phyloP scores from a whole-genome alignment of 495 filamentous ascomycete species.

The Letharia columbiana region DNA sequence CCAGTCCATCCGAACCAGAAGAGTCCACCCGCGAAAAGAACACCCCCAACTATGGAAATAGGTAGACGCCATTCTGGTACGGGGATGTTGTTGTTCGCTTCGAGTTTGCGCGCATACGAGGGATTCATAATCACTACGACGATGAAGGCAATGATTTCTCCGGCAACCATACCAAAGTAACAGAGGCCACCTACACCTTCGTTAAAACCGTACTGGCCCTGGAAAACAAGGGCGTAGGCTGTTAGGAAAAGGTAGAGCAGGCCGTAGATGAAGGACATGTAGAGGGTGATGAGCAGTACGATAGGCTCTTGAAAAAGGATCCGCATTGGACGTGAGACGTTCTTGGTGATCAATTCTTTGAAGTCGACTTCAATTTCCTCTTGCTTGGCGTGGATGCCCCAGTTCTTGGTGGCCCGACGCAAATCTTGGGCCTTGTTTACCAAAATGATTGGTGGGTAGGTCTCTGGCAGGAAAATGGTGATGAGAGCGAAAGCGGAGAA shows the following conservation, averaged over 20 bases:
- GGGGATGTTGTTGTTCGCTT: conserved; percentile 42
- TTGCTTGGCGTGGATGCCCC: conserved; percentile 48
- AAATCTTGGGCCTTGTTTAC: conserved; percentile 47
- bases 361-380: conserved; percentile 47
- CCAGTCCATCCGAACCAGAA: conserved; percentile 62
- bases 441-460: conserved; percentile 49
- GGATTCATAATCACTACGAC: conserved; percentile 40
- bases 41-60: conserved; percentile 48
- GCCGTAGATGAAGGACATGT: conserved; percentile 45
- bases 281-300: conserved; percentile 41
- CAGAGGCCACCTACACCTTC: conserved; percentile 45
- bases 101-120: conserved; percentile 43
- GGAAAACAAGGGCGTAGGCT: conserved; percentile 52
- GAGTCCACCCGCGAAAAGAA: conserved; percentile 49
- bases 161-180: conserved; percentile 52
- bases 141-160: conserved; percentile 40
- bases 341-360: conserved; percentile 39
- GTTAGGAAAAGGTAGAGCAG: conserved; percentile 58
- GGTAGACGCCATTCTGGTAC: conserved; percentile 52
- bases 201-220: conserved; percentile 35
- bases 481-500: conserved; percentile 38
- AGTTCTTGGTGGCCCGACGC: conserved; percentile 53
- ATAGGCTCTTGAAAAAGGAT: conserved; percentile 56
- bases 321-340: conserved; percentile 51
- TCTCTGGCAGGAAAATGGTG: conserved; percentile 51